phyloP scores from a whole-genome alignment of 768 basidiomycete species.

The Amanita polypyramis region DNA sequence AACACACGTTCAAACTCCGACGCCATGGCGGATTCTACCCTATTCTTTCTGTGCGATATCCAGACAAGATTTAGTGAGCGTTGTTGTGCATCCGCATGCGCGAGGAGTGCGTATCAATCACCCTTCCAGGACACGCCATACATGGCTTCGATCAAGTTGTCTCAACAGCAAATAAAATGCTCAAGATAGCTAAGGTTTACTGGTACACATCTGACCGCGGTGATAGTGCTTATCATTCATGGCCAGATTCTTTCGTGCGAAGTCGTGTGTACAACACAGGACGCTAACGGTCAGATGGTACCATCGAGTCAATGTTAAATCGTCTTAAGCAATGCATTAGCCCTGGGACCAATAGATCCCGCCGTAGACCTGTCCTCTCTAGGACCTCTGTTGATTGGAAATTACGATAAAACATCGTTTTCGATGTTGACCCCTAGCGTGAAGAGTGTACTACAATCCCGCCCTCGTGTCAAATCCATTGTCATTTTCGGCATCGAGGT shows the following conservation, averaged over 20 bases:
- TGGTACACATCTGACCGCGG: background rate
- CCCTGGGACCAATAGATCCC: conserved; percentile 57
- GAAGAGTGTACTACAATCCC: conserved; percentile 33
- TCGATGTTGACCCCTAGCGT: conserved; percentile 78
- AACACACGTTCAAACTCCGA: conserved; percentile 13
- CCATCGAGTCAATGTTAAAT: background rate
- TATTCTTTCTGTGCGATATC: conserved; percentile 80
- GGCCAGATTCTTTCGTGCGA: conserved; percentile 51
- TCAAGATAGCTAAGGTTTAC: conserved; percentile 60
- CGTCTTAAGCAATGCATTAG: conserved; percentile 23
- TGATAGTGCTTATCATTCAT: background rate
- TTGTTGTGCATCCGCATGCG: background rate
- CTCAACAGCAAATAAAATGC: conserved; percentile 61
- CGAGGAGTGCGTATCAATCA: background rate
- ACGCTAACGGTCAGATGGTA: conserved; percentile 42
- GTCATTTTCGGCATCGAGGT: conserved; percentile 89
- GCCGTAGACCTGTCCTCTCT: conserved; percentile 47
- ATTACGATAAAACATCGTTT: conserved; percentile 72
- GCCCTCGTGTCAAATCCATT: conserved; percentile 42
- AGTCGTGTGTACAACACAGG: conserved; percentile 80
- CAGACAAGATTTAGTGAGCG: conserved; percentile 64
- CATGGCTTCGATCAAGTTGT: conserved; percentile 65
- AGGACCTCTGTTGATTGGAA: conserved; percentile 45
- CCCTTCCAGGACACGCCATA: conserved; percentile 32
- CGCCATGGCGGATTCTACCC: conserved; percentile 15